Percentiles rank a stretch among this genome's conserved stretches.
These are phyloP conservation scores for Termitomyces bulborhizus DNA, from an alignment of 768 basidiomycete species.

Conservation along the genomic window DNA sequence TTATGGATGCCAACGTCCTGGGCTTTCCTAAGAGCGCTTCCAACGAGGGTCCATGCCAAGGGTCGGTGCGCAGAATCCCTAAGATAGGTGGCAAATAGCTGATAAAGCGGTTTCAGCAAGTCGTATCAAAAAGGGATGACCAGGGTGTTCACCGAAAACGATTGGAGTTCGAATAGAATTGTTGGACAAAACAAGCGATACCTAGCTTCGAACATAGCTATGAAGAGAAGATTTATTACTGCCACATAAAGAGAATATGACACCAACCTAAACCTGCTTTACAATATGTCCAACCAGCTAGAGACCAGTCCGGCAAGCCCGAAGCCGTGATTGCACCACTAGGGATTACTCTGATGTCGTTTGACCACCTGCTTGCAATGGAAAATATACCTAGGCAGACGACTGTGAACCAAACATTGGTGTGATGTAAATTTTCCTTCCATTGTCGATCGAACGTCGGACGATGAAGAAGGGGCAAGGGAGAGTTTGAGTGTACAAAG, in stretches of 20 bases:
- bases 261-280: slow-evolving; percentile 44
- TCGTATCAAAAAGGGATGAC: background rate
- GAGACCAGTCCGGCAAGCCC: slow-evolving; percentile 38
- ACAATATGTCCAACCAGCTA: slow-evolving; percentile 59
- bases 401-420: slow-evolving; percentile 53
- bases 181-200: slow-evolving; percentile 50
- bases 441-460: slow-evolving; percentile 65
- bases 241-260: background rate
- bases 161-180: slow-evolving; percentile 59
- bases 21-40: slow-evolving; percentile 52
- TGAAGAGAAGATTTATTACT: background rate
- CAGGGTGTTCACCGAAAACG: slow-evolving; percentile 35
- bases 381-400: slow-evolving; percentile 65
- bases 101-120: slow-evolving; percentile 1
- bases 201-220: slow-evolving; percentile 47
- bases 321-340: slow-evolving; percentile 16
- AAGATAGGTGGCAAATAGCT: slow-evolving; percentile 54
- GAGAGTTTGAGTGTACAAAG: slow-evolving; percentile 54
- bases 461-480: slow-evolving; percentile 65
- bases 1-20: slow-evolving; percentile 77
- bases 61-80: slow-evolving; percentile 42
- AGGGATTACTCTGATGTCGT: slow-evolving; percentile 52
- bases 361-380: slow-evolving; percentile 58
- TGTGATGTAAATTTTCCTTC: slow-evolving; percentile 43
- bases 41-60: slow-evolving; percentile 48